Evolutionary conservation across 2,329 filamentous ascomycete species (phyloP).

Genomic region (Aspergillus unguis): DNA sequence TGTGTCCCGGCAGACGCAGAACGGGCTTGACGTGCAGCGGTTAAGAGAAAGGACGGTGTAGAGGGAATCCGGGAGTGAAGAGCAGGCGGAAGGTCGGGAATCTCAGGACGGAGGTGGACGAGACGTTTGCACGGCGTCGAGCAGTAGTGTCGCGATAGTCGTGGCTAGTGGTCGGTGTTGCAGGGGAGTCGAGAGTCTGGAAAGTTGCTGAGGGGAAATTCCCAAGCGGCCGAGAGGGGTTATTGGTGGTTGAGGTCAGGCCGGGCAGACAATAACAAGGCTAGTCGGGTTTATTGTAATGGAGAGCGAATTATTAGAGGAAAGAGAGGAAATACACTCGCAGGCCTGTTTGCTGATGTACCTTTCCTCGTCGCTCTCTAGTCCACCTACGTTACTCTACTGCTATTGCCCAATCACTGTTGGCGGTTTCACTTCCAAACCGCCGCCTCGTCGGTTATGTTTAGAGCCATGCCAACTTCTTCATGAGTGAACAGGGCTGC

Average conservation of each 20-base stretch:
- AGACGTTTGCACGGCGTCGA: slow-evolving; percentile 29
- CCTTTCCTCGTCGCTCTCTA: not conserved
- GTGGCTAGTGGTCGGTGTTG: not conserved
- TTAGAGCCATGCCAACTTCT: no score
- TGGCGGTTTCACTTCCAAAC: slow-evolving; percentile 8
- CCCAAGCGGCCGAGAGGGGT: slow-evolving; percentile 22
- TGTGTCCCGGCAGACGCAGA: slow-evolving; percentile 10
- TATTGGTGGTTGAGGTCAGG: slow-evolving; percentile 18
- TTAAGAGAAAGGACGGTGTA: not conserved
- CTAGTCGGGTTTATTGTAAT: not conserved
- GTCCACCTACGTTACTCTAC: no score
- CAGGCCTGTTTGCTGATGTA: not conserved
- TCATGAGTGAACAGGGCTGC: no score
- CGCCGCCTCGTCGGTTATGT: no score
- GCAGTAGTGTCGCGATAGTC: slow-evolving; percentile 7
- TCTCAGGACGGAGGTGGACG: slow-evolving; percentile 7
- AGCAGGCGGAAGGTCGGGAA: slow-evolving; percentile 6
- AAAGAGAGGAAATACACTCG: not conserved
- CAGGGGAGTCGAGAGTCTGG: not conserved
- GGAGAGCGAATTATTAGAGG: not conserved
- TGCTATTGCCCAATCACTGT: not conserved
- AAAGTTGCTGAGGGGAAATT: slow-evolving; percentile 4
- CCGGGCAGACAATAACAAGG: slow-evolving; percentile 11
- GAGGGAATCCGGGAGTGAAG: not conserved
- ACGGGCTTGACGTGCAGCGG: slow-evolving; percentile 3